Evolutionary conservation across 2,329 filamentous ascomycete species (phyloP), one percentile per base, ranked within the genome.

Genomic region (Monilinia laxa): DNA sequence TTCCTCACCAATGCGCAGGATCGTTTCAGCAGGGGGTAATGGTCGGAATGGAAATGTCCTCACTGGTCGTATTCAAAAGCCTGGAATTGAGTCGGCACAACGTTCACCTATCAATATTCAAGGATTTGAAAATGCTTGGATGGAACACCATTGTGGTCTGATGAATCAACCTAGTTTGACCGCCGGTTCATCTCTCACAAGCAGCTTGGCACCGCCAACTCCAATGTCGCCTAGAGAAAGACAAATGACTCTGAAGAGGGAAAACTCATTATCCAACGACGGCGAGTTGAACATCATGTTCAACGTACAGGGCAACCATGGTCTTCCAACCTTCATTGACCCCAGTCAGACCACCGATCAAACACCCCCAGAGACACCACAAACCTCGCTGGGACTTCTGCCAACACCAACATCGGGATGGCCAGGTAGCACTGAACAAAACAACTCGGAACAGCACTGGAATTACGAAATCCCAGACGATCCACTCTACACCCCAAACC

Each of bases 1-100:
- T n/a, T 75, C 69, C 18, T 75, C 73, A 18, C 73, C 75, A 10
- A 76, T 76, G 74, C 73, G 75, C 18, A 71, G 75, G 11, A 75
- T 75, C 38, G 71, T 71, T 7, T 76, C 75, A 14, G 73, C 74
- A 20, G 74, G 74, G 23, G 75, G 73, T 51, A 51, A 25, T 42
- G 40, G 40, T n/a, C 20, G 18, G 4, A 76, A 73, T 49, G 65
- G 71, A 49, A 72, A 71, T 59, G 71, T 75, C 28, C 66, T 73
- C 11, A 70, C 68, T 47, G 74, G 74, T 28, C 72, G 75, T 11
- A 69, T 76, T n/a, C 68, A 70, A 62, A 76, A 76, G 60, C 63
- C 71, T 31, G 72, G 73, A 5, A 53, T 75, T 25, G 74, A 76
- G 56, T 72, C 73, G 23, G 69, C 74, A 16, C 75, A 76, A 66